Conservation (phyloP, 2,329 filamentous ascomycete genomes). For the Colletotrichum sidae region DNA sequence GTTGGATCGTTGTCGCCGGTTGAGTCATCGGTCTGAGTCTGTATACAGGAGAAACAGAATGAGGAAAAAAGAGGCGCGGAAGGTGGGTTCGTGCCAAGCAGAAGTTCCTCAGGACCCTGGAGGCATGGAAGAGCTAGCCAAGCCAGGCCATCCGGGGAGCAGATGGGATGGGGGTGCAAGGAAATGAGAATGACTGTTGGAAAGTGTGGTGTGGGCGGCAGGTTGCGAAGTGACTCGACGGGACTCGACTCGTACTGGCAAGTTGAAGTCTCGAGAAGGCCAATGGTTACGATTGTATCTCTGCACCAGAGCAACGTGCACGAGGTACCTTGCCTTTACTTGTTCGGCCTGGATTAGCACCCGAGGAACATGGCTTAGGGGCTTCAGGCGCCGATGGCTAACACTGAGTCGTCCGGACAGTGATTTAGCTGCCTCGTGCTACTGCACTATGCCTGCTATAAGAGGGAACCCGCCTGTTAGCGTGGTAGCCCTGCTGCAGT, state of each 20-base stretch:
- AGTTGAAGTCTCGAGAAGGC: too few species aligned
- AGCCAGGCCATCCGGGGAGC: not conserved
- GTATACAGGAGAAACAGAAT: constrained; percentile 1
- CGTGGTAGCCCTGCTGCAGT: constrained; percentile 25
- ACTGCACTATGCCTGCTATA: too few species aligned
- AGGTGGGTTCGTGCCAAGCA: constrained; percentile 34
- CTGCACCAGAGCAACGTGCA: too few species aligned
- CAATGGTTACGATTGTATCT: too few species aligned
- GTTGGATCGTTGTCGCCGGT: constrained; percentile 26
- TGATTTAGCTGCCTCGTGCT: too few species aligned
- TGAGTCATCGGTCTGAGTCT: constrained; percentile 26
- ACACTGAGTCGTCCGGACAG: too few species aligned
- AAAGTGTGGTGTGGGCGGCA: too few species aligned
- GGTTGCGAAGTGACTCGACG: not conserved
- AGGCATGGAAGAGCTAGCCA: constrained; percentile 11
- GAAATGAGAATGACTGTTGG: not conserved
- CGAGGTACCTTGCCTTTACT: too few species aligned
- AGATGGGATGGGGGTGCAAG: not conserved
- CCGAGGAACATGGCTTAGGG: too few species aligned
- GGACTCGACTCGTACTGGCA: too few species aligned
- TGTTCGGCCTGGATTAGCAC: too few species aligned
- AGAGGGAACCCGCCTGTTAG: constrained; percentile 22
- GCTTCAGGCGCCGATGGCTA: too few species aligned
- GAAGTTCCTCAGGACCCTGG: constrained; percentile 36
- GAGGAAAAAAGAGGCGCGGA: constrained; percentile 9